phyloP scores from a whole-genome alignment of 2,329 filamentous ascomycete species.

The Calonectria multiphialidica region DNA sequence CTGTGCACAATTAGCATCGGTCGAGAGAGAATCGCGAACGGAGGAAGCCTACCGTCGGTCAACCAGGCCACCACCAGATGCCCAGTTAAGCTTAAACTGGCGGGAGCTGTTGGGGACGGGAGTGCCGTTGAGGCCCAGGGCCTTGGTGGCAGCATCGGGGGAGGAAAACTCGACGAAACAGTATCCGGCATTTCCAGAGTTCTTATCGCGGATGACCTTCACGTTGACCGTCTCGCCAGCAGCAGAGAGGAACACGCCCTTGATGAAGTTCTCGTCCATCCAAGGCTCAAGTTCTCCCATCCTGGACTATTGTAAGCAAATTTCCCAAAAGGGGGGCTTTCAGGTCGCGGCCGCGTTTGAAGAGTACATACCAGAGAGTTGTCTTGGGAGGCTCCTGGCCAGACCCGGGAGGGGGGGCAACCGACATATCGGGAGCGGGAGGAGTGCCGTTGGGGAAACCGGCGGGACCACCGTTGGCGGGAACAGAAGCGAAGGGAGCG shows the following conservation, averaged over 20 bases:
- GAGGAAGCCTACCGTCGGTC: conserved; percentile 81
- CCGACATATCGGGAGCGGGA: conserved; percentile 52
- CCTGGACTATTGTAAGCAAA: conserved; percentile 64
- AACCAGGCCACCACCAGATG: conserved; percentile 93
- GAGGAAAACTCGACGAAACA: conserved; percentile 96
- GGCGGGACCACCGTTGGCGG: conserved; percentile 48
- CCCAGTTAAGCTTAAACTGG: conserved; percentile 99
- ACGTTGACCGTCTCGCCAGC: conserved; percentile 97
- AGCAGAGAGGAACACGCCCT: conserved; percentile 88
- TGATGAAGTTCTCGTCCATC: conserved; percentile 99
- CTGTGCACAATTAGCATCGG: conserved; percentile 56
- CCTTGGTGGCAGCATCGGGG: conserved; percentile 89
- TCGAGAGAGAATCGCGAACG: neutral
- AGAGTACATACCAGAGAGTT: conserved; percentile 65
- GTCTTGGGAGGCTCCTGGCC: conserved; percentile 65
- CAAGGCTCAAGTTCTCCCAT: conserved; percentile 99
- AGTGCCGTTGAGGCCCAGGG: conserved; percentile 88
- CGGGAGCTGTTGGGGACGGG: conserved; percentile 94
- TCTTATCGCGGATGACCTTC: conserved; percentile 99
- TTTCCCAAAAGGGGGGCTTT: neutral
- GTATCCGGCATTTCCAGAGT: conserved; percentile 98
- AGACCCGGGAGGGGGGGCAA: conserved; percentile 48
- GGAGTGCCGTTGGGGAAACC: conserved; percentile 54
- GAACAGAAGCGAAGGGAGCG: conserved; percentile 45
- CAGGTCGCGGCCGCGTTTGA: no score